Percentiles rank a stretch among this genome's conserved stretches.
Conservation (phyloP, 2,329 filamentous ascomycete genomes). For the Sphaerostilbella broomeana region DNA sequence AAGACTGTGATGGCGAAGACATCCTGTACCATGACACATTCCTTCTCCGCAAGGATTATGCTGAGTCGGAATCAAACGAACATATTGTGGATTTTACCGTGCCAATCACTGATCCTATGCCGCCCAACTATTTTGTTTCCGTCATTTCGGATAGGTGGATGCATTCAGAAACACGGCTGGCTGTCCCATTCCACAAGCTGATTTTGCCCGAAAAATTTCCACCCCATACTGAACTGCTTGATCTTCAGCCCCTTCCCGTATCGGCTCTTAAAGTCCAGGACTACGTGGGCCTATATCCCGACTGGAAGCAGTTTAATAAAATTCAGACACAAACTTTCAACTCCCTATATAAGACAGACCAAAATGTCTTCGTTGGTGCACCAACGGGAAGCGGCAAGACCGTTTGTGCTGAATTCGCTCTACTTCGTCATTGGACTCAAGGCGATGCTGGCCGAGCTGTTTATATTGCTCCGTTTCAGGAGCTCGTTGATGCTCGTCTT, state of each 20-base stretch:
- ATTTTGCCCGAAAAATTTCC: constrained; percentile 94
- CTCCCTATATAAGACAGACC: constrained; percentile 80
- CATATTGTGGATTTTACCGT: constrained; percentile 95
- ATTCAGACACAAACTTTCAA: constrained; percentile 98
- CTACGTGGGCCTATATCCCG: constrained; percentile 72
- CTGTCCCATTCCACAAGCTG: constrained; percentile 91
- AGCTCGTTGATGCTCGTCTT: constrained; percentile 74
- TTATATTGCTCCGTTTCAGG: constrained; percentile 91
- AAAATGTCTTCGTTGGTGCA: constrained; percentile 91
- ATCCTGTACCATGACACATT: constrained; percentile 95
- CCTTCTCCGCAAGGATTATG: constrained; percentile 83
- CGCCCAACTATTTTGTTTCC: constrained; percentile 96
- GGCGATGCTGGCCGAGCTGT: constrained; percentile 63
- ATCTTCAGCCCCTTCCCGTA: constrained; percentile 85
- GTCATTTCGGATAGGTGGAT: constrained; percentile 96
- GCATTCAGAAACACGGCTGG: constrained; percentile 89
- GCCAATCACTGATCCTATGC: constrained; percentile 94
- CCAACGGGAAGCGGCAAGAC: constrained; percentile 95
- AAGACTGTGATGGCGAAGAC: constrained; percentile 95
- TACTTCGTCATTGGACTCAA: constrained; percentile 76
- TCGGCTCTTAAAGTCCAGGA: constrained; percentile 82
- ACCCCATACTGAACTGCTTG: constrained; percentile 83
- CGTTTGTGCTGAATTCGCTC: constrained; percentile 88
- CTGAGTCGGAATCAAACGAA: constrained; percentile 77
- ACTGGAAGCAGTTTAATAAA: constrained; percentile 89